Evolutionary conservation across 805 yeast genomes (phyloP).

Genomic region (Wickerhamiella cacticola): DNA sequence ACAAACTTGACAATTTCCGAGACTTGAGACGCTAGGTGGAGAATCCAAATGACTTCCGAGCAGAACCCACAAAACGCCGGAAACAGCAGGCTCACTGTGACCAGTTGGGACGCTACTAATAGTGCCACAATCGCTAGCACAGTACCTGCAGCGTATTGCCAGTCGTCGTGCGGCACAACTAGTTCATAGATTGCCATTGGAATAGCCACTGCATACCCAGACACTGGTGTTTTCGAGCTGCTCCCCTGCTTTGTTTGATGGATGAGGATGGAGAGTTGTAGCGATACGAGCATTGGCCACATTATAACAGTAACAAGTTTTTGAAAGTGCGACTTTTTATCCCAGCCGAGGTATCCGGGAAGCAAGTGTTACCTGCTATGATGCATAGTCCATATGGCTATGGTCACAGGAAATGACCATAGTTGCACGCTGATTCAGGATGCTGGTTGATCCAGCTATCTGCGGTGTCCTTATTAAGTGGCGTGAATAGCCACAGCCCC

Average conservation of each 20-base stretch:
- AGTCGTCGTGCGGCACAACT: neutral
- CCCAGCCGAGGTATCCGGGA: slow-evolving; percentile 25
- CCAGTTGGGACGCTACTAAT: neutral
- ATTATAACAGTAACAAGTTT: slow-evolving; percentile 24
- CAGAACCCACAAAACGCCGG: slow-evolving; percentile 44
- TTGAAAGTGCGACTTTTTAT: slow-evolving; percentile 21
- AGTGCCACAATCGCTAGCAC: neutral
- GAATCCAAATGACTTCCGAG: slow-evolving; percentile 54
- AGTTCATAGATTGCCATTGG: slow-evolving; percentile 6
- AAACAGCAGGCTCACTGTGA: neutral
- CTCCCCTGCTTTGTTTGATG: neutral
- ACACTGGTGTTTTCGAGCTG: neutral
- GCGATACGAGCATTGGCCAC: slow-evolving; percentile 26
- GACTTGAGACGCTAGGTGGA: slow-evolving; percentile 57
- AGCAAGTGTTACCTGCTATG: slow-evolving; percentile 21
- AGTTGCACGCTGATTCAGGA: no score
- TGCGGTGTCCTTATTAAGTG: no score
- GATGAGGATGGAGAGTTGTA: slow-evolving; percentile 27
- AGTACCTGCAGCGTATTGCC: neutral
- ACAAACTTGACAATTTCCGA: slow-evolving; percentile 51
- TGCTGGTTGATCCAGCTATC: no score
- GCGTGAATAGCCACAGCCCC: no score
- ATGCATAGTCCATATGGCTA: neutral
- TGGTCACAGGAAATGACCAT: neutral
- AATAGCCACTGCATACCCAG: slow-evolving; percentile 8